A percentile compares a stretch with the other conserved stretches of the same genome.
Conservation (phyloP, 2,329 filamentous ascomycete species). For the Talaromyces sp. region DNA sequence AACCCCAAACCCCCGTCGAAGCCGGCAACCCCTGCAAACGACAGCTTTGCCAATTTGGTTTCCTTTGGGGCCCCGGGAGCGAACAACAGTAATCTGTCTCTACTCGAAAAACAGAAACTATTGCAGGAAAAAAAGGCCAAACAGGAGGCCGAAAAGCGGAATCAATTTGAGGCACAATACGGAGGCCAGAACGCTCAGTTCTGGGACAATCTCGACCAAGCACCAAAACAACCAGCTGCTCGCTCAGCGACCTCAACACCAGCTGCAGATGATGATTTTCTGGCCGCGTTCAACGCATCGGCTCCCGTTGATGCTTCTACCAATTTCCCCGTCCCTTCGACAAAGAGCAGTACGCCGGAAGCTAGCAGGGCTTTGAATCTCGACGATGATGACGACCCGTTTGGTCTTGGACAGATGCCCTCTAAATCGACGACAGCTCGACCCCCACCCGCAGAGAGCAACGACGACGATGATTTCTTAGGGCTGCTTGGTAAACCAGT, state of each 20-base stretch:
- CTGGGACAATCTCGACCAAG: slow-evolving; percentile 66
- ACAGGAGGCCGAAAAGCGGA: slow-evolving; percentile 70
- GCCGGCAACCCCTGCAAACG: slow-evolving; percentile 37
- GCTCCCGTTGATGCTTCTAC: slow-evolving; percentile 57
- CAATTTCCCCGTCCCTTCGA: slow-evolving; percentile 48
- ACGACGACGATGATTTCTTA: slow-evolving; percentile 59
- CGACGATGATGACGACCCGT: slow-evolving; percentile 71
- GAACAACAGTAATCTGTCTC: slow-evolving; percentile 63
- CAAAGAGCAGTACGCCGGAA: slow-evolving; percentile 13
- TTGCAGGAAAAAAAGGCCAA: slow-evolving; percentile 70
- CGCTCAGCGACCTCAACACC: not conserved
- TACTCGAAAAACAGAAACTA: slow-evolving; percentile 61
- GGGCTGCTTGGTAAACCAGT: slow-evolving; percentile 58
- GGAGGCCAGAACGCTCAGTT: slow-evolving; percentile 63
- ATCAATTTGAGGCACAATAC: slow-evolving; percentile 70
- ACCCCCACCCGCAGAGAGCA: slow-evolving; percentile 38
- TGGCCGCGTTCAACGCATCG: slow-evolving; percentile 57
- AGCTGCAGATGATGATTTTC: slow-evolving; percentile 48
- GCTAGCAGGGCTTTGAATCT: slow-evolving; percentile 29
- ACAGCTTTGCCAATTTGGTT: slow-evolving; percentile 58
- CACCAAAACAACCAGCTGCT: slow-evolving; percentile 29
- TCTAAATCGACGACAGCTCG: slow-evolving; percentile 43
- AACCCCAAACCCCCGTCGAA: slow-evolving; percentile 34
- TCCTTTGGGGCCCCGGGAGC: slow-evolving; percentile 50
- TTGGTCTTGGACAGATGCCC: slow-evolving; percentile 67